Evolutionary conservation across 345 rosid genomes (phyloP).

Genomic region (Salix viminalis): DNA sequence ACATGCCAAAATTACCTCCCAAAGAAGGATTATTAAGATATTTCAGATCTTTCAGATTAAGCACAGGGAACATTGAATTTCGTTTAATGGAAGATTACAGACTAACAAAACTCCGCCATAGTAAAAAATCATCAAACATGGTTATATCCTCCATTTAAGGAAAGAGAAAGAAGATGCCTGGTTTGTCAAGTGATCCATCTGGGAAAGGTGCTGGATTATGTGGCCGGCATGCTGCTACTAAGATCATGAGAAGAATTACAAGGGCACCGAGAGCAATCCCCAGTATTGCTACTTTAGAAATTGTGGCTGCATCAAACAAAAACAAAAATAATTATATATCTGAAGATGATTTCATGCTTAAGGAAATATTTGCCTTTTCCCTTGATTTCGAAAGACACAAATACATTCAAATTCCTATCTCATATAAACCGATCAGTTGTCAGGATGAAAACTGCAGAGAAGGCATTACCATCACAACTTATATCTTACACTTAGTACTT

Average conservation of each 20-base stretch:
- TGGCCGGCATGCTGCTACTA: constrained; percentile 71
- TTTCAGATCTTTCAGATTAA: not conserved
- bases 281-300: constrained; percentile 85
- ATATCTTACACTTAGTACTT: not conserved
- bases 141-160: not conserved
- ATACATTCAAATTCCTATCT: not conserved
- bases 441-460: not conserved
- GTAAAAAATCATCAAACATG: not conserved
- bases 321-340: not conserved
- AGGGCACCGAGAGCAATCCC: constrained; percentile 92
- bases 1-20: not conserved
- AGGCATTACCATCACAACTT: not conserved
- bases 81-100: not conserved
- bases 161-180: constrained; percentile 43
- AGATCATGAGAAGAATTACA: constrained; percentile 78
- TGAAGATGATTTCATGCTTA: not conserved
- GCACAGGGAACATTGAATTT: not conserved
- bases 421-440: not conserved
- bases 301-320: constrained; percentile 43
- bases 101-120: not conserved
- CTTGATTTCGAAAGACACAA: not conserved
- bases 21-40: not conserved
- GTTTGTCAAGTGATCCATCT: constrained; percentile 81
- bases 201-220: constrained; percentile 55
- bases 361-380: not conserved